phyloP scores from a whole-genome alignment of 2,329 filamentous ascomycete genomes.

The Emericellopsis cladophorae region DNA sequence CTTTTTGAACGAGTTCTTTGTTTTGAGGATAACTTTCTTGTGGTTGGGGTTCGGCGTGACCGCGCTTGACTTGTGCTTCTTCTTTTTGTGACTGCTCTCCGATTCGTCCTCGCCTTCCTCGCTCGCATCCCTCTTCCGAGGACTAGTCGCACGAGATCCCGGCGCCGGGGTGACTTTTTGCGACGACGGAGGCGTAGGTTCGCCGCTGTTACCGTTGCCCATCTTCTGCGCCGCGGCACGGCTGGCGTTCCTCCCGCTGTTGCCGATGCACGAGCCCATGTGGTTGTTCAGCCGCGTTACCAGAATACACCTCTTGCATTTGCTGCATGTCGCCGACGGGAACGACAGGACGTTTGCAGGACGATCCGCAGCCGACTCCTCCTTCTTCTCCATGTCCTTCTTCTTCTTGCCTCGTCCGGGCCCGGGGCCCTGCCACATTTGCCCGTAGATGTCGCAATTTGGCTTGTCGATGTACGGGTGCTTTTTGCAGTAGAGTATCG shows the following conservation, averaged over 20 bases:
- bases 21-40: conserved; percentile 45
- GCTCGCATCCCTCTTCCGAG: conserved; percentile 43
- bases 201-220: conserved; percentile 40
- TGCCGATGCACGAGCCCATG: conserved; percentile 56
- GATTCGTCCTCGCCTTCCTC: conserved; percentile 43
- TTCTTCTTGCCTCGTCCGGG: conserved; percentile 66
- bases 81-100: conserved; percentile 38
- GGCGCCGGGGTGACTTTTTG: conserved; percentile 49
- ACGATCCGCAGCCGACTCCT: conserved; percentile 36
- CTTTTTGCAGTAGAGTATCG: conserved; percentile 65
- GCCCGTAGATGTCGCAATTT: conserved; percentile 71
- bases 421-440: conserved; percentile 63
- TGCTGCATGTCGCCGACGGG: conserved; percentile 53
- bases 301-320: conserved; percentile 53
- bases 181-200: conserved; percentile 47
- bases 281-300: conserved; percentile 55
- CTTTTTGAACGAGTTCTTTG: conserved; percentile 40
- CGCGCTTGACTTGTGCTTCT: conserved; percentile 36
- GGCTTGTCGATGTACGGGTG: conserved; percentile 66
- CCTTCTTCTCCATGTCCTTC: conserved; percentile 59
- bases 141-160: conserved; percentile 38
- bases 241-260: conserved; percentile 50
- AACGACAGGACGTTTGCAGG: conserved; percentile 51
- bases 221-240: conserved; percentile 51
- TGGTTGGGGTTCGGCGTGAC: conserved; percentile 13